Base-by-base conservation (phyloP, 441 rosid genomes). In the Daphne laureola region DNA sequence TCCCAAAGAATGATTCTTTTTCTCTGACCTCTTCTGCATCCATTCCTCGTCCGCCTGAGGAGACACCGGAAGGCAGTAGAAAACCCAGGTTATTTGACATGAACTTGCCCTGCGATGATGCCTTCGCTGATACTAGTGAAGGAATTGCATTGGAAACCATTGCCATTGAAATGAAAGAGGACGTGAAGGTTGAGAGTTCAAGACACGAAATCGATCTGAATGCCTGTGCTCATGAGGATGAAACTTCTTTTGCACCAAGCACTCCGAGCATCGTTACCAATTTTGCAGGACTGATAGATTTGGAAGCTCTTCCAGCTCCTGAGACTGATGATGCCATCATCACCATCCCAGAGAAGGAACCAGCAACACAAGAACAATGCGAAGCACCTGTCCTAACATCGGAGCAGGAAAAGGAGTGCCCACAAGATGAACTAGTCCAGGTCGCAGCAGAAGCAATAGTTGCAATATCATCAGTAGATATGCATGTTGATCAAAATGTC, bases 391-490 rank as follows among this genome's bases (percentile, higher is more conserved):
- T 58, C 55, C 70, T 53, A 49, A 45, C 58, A 41, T 25, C 54
- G 31, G 67, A 78, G 62, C 61, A 26, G 31, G 58, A 57, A 66
- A 57, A 63, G 18, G 82, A 66, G 57, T 46, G 57, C 49, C 57
- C 17, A 14, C 45, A 17, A 2, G 78, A 78, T 63, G 91, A 88
- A 57, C 66, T 58, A 53, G 56, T 64, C 18, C 74, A 59, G 67
- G 54, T 15, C 31, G 96, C 96, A 7, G 98, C 91, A 0, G 91
- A 88, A 77, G 81, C 94, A 46, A 81, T 92, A 48, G 80, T 92
- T 53, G 68, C 78, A 56, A 75, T 91, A 64, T 91, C 96, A 25
- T 68, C 66, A 46, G 67, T 73, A 42, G 62, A 52, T 59, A 17
- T 45, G 1, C 49, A 31, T 16, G 57, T 31, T 41, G 59, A 17